Evolutionary conservation across 2,329 filamentous ascomycete species (phyloP).

Genomic region (Aspergillus unguis): DNA sequence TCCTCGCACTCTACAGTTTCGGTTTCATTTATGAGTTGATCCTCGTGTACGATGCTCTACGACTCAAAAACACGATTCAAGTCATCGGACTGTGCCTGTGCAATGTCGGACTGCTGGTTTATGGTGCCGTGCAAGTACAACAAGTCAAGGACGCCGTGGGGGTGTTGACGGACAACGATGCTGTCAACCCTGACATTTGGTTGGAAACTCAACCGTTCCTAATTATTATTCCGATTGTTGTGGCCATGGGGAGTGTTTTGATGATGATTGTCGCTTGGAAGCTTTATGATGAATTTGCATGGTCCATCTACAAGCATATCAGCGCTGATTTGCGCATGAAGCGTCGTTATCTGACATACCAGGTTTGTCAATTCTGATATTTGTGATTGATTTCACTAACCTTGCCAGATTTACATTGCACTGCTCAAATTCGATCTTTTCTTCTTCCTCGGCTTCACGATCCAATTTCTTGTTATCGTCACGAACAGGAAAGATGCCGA

Average conservation of each 20-base stretch:
- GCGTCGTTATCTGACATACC: constrained; percentile 91
- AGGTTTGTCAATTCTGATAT: constrained; percentile 57
- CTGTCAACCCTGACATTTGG: constrained; percentile 62
- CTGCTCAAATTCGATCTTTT: constrained; percentile 99
- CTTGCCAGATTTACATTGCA: constrained; percentile 83
- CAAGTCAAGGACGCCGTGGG: constrained; percentile 76
- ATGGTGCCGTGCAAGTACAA: constrained; percentile 87
- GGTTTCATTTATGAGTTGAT: constrained; percentile 90
- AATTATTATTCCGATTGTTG: constrained; percentile 78
- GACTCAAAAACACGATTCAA: constrained; percentile 97
- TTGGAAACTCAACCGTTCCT: constrained; percentile 68
- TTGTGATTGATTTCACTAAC: constrained; percentile 1
- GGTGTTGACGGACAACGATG: constrained; percentile 46
- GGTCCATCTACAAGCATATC: constrained; percentile 99
- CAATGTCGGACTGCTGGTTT: constrained; percentile 87
- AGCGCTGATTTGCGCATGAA: constrained; percentile 96
- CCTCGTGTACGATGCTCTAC: constrained; percentile 87
- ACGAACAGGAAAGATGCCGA: constrained; percentile 67
- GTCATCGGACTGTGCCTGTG: constrained; percentile 91
- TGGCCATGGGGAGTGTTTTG: constrained; percentile 69
- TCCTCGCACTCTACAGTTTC: constrained; percentile 94
- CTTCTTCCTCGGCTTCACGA: constrained; percentile 98
- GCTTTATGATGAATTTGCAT: constrained; percentile 96
- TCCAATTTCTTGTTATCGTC: constrained; percentile 95
- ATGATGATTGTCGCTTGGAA: constrained; percentile 85